These are phyloP conservation scores for Fusarium lyarnte DNA, from an alignment of 2,329 filamentous ascomycete species.

Conservation along the genomic window DNA sequence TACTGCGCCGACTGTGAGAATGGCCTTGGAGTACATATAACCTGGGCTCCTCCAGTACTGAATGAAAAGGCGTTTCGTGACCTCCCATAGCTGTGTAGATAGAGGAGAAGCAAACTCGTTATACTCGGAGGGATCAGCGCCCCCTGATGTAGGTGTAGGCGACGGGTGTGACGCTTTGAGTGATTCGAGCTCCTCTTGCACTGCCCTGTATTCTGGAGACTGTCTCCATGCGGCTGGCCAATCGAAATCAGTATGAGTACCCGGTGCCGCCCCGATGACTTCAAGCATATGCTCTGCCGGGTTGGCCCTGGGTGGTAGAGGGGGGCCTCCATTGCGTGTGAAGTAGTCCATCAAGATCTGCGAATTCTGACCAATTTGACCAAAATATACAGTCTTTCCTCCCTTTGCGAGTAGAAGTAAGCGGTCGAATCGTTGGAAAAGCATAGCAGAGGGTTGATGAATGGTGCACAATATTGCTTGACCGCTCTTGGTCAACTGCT, in stretches of 20 bases:
- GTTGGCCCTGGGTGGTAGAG: conserved; percentile 65
- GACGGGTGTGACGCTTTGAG: background rate
- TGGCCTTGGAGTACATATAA: conserved; percentile 67
- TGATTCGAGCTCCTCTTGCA: conserved; percentile 48
- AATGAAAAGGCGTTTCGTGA: conserved; percentile 48
- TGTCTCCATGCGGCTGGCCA: conserved; percentile 50
- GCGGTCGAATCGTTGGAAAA: conserved; percentile 55
- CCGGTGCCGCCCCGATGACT: conserved; percentile 56
- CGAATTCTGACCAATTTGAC: conserved; percentile 67
- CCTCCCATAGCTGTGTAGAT: conserved; percentile 44
- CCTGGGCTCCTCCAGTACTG: conserved; percentile 57
- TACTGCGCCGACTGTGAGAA: conserved; percentile 22
- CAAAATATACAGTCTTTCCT: conserved; percentile 71
- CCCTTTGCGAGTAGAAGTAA: background rate
- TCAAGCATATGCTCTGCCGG: conserved; percentile 75
- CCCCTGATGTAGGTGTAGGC: fast-evolving
- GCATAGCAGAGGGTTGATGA: conserved; percentile 42
- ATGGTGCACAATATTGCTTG: conserved; percentile 54
- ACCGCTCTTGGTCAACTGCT: conserved; percentile 62
- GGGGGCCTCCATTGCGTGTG: conserved; percentile 65
- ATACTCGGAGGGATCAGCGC: conserved; percentile 5
- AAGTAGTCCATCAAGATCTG: conserved; percentile 67
- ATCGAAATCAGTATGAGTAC: conserved; percentile 55
- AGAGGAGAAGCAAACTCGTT: conserved; percentile 46
- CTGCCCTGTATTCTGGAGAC: conserved; percentile 44